Base-by-base conservation (phyloP, 306 rosid genomes). In the Styphnolobium japonicum region DNA sequence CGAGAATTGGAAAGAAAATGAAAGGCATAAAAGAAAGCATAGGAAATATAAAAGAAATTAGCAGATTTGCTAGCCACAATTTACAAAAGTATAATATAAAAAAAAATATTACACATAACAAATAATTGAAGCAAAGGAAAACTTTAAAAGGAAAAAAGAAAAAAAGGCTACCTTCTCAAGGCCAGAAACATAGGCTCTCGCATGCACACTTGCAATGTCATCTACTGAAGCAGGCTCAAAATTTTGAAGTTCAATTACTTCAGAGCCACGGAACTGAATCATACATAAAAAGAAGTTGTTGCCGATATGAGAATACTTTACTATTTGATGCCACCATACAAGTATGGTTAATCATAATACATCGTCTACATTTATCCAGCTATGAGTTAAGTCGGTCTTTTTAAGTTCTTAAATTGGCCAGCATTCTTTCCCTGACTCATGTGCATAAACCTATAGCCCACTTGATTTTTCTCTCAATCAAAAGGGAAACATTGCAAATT, bases 191-290 rank as follows among this genome's bases (percentile, higher is more conserved):
- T 92, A 94, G 56, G 88, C 80, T 82, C 86, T 90, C 33, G 97
- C 76, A 81, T 94, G 98, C 87, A 94, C 95, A 48, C 93, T 89
- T 80, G 91, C 90, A 76, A 94, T 82, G 81, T 92, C 97, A 77
- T 94, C 95, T 6, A 90, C 70, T 5, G 90, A 86, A 62, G 98
- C 98, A 18, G 97, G 89, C 81, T 82, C 82, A 78, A 92, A 89
- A 80, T 81, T 56, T 65, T 84, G 82, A 78, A 94, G 93, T 88
- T 92, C 84, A 76, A 88, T 21, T 43, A 94, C 82, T 80, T 89
- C 90, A 2, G 91, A 82, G 82, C 97, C 90, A 57, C 90, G 97
- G 51, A 94, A 91, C 98, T 94, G 87, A 10, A 81, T 60, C 67
- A 86, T 27, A 58, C 52, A 56, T 67, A 16, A 79, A 76, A 73